Evolutionary conservation across 192 early-diverging fungal species (phyloP).

Genomic region (Allomyces macrogynus): DNA sequence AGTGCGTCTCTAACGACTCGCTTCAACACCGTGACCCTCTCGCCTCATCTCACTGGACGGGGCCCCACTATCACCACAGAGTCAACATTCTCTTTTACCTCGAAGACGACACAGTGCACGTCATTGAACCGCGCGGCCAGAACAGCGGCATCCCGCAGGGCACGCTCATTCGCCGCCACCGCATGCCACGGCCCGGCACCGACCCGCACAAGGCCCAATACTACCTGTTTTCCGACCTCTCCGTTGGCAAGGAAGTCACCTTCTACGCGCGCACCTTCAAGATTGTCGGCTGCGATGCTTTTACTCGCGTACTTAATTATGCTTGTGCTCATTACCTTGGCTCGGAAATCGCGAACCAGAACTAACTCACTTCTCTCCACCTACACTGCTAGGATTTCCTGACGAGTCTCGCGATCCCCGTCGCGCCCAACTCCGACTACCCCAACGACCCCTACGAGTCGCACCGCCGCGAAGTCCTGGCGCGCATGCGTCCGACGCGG

Average conservation of each 20-base stretch:
- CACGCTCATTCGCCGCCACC: conserved; percentile 2
- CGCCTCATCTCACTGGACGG: neutral
- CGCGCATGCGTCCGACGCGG: conserved; percentile 1
- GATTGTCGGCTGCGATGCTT: conserved; percentile 5
- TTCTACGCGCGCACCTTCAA: conserved; percentile 4
- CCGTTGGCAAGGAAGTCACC: conserved; percentile 5
- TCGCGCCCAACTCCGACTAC: conserved; percentile 3
- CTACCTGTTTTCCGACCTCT: conserved; percentile 4
- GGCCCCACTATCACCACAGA: no score
- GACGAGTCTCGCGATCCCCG: conserved; percentile 1
- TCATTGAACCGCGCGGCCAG: conserved; percentile 3
- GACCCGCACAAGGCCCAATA: conserved; percentile 2
- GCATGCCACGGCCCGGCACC: conserved; percentile 1
- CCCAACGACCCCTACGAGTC: conserved; percentile 4
- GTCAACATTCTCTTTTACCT: conserved; percentile 8
- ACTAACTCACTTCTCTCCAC: no score
- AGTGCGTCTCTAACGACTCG: neutral
- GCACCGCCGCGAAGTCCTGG: neutral
- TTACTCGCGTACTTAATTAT: conserved; percentile 5
- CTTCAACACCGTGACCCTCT: no score
- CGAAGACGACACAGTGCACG: conserved; percentile 6
- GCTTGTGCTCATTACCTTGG: neutral
- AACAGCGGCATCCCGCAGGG: conserved; percentile 5
- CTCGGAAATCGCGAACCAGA: no score
- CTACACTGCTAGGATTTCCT: neutral